Conservation (phyloP, 2,329 filamentous ascomycete species). For the Xylariaceae sp. region DNA sequence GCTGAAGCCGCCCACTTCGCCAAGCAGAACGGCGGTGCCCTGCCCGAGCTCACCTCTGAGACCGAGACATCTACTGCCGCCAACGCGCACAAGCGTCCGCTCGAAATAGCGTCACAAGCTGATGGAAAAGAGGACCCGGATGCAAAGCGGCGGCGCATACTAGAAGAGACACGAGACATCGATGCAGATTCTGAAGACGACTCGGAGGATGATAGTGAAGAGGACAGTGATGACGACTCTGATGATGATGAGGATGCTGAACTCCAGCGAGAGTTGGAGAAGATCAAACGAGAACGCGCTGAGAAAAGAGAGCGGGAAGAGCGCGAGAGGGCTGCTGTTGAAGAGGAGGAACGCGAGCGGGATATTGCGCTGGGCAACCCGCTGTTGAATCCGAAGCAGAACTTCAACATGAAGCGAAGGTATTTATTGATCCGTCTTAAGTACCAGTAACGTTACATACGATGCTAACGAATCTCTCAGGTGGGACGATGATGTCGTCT, state of each 20-base stretch:
- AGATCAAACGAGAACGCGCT: slow-evolving; percentile 82
- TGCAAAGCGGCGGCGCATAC: slow-evolving; percentile 77
- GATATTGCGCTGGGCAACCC: slow-evolving; percentile 93
- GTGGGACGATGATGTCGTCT: slow-evolving; percentile 98
- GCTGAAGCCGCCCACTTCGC: slow-evolving; percentile 85
- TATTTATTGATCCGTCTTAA: slow-evolving; percentile 18
- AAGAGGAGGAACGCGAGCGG: slow-evolving; percentile 77
- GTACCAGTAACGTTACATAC: neutral
- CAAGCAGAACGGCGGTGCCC: slow-evolving; percentile 68
- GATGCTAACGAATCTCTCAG: slow-evolving; percentile 35
- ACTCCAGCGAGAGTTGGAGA: slow-evolving; percentile 86
- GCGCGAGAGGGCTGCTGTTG: slow-evolving; percentile 71
- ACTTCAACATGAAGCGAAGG: slow-evolving; percentile 83
- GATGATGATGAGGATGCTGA: slow-evolving; percentile 79
- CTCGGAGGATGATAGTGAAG: slow-evolving; percentile 47
- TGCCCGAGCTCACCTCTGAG: slow-evolving; percentile 38
- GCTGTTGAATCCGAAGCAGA: slow-evolving; percentile 71
- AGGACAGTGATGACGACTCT: slow-evolving; percentile 48
- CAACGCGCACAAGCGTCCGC: slow-evolving; percentile 58
- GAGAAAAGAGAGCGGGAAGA: slow-evolving; percentile 81
- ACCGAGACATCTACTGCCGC: slow-evolving; percentile 34
- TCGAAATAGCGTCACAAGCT: slow-evolving; percentile 47
- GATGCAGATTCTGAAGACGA: slow-evolving; percentile 72
- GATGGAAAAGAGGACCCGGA: slow-evolving; percentile 64
- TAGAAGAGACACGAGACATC: slow-evolving; percentile 83